Conservation (phyloP, 345 rosid species). For the Pistacia atlantica region DNA sequence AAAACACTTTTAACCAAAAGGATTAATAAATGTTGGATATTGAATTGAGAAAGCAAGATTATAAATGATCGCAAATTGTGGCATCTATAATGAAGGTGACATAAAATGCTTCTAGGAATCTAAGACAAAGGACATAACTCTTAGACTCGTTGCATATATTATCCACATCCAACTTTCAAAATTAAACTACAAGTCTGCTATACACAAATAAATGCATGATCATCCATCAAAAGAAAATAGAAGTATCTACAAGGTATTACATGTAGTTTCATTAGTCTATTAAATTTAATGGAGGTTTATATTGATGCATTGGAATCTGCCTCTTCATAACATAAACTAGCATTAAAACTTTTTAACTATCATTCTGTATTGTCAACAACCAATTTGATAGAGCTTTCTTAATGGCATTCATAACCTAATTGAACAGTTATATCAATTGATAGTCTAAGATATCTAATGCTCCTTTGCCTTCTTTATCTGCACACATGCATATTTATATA, state of each 20-base stretch:
- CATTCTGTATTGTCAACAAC: not conserved
- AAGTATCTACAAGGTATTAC: not conserved
- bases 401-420: not conserved
- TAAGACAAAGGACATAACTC: not conserved
- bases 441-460: not conserved
- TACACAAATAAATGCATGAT: not conserved
- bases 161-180: no score
- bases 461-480: not conserved
- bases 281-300: not conserved
- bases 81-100: not conserved
- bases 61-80: not conserved
- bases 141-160: not conserved
- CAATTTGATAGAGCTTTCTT: not conserved
- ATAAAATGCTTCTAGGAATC: not conserved
- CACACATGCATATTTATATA: not conserved
- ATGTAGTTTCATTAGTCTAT: not conserved
- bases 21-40: not conserved
- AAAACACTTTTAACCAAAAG: not conserved
- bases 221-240: not conserved
- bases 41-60: not conserved
- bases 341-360: not conserved
- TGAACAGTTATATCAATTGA: not conserved
- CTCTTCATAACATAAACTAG: not conserved
- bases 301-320: not conserved
- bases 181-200: no score